Base-by-base conservation (phyloP, 805 yeast genomes). In the Kuraishia molischiana region DNA sequence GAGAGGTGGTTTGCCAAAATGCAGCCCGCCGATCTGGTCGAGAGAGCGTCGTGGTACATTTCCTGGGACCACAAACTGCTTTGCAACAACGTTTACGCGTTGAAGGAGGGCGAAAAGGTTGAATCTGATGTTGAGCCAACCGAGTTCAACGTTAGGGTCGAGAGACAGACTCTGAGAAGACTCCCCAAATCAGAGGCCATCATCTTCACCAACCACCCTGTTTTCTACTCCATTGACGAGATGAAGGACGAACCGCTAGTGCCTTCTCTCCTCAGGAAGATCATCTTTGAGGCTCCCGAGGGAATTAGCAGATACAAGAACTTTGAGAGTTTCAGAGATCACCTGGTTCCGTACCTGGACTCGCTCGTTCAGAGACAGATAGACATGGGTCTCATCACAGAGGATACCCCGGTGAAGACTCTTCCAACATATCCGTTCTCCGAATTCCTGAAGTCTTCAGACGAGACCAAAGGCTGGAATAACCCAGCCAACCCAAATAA, bases 171-270 rank as follows among this genome's bases (percentile, higher is more conserved):
- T 1, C 60, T 80, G 40, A 64, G 86, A 51, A 66, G 80, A 49
- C 63, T 80, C 38, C 87, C 89, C 29, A 76, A 66, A 51, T 58
- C 81, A 0, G 49, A 64, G 34, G 86, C 86, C 3, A 74, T 80
- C 42, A 74, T 80, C 36, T 80, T 80, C 62, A 77, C 86, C 20
- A 80, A 80, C 51, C 89, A 80, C 52, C 89, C 87, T 4, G 66
- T 79, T n/a, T 82, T 79, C 51, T 83, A 83, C 55, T 72, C 82
- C 2, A 74, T 83, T 31, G 89, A 82, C 29, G 90, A 84, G 50
- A 76, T 83, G 74, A 81, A 83, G 43, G 87, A 83, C 49, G 86
- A 81, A 51, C 90, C 94, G 3, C 55, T 79, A 49, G 73, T 83
- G 19, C 86, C 87, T 5, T 73, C 83, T 0, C 61, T 80, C 35